Base-by-base conservation (phyloP, 2,329 filamentous ascomycete genomes). In the Cucurbitaria berberidis region DNA sequence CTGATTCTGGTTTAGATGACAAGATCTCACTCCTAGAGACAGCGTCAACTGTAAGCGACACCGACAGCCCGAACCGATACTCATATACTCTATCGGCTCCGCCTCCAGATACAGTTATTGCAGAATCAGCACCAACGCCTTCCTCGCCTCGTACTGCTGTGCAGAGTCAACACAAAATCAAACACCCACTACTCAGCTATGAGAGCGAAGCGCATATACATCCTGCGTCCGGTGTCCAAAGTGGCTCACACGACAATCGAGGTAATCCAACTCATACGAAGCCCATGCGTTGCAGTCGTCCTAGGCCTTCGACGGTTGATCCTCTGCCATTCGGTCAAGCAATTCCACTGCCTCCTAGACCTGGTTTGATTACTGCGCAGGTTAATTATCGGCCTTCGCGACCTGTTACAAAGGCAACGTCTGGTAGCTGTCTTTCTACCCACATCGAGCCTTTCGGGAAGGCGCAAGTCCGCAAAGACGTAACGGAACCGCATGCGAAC, bases 161-260 rank as follows among this genome's bases (percentile, higher is more conserved):
- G n/a, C n/a, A 36, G n/a, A 6, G 5, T 36, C 34, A 11, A 16
- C n/a, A n/a, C 34, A 36, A 36, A n/a, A 8, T 36, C 18, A 16
- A 18, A 8, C 45, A 62, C 11, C 57, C 64, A 16, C 51, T 62
- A 2, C 55, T 62, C 10, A 51, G 34, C 34, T 63, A 58, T 22
- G 55, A 58, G 32, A 60, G 44, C 16, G 49, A 55, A 42, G 53
- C 53, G 5, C 46, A 36, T 15, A 22, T 56, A 27, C 52, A 45
- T 19, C 38, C 47, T 18, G 53, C 39, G 4, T 46, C 48, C 51
- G 29, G 38, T 19, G 34, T 36, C 16, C 49, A 48, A 13, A 35
- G 36, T 26, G 19, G n/a, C 1, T n/a, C 41, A n/a, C n/a, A 38
- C 13, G 39, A 16, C 8, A 41, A 38, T n/a, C 32, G 53, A 45